Evolutionary conservation across 306 rosid genomes (phyloP).

Genomic region (Macrotyloma uniflorum): DNA sequence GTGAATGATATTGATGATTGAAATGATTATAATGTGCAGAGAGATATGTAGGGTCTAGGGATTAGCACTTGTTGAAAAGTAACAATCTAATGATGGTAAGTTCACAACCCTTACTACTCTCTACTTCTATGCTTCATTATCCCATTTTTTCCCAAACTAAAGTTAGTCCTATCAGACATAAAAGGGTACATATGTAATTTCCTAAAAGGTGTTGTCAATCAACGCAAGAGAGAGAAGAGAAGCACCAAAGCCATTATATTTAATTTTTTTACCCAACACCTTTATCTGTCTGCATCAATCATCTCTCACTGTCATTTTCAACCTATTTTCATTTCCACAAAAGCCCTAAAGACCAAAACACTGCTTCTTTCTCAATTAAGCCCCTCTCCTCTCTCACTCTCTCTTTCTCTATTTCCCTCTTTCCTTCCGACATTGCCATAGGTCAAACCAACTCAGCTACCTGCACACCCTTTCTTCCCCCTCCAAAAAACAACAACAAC

Average conservation of each 20-base stretch:
- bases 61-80: slow-evolving; percentile 38
- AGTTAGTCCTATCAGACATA: slow-evolving; percentile 30
- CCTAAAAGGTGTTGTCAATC: slow-evolving; percentile 65
- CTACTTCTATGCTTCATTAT: slow-evolving; percentile 19
- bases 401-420: slow-evolving; percentile 8
- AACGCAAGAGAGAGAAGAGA: slow-evolving; percentile 52
- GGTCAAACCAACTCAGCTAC: slow-evolving; percentile 27
- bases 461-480: slow-evolving; percentile 9
- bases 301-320: slow-evolving; percentile 58
- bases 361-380: slow-evolving; percentile 42
- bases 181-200: slow-evolving; percentile 59
- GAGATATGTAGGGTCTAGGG: slow-evolving; percentile 42
- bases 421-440: slow-evolving; percentile 18
- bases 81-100: slow-evolving; percentile 35
- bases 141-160: slow-evolving; percentile 9
- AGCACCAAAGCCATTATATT: slow-evolving; percentile 22
- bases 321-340: slow-evolving; percentile 57
- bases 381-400: slow-evolving; percentile 18
- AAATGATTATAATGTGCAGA: slow-evolving; percentile 39
- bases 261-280: slow-evolving; percentile 22
- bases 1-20: slow-evolving; percentile 43
- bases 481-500: neutral
- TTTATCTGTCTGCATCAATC: slow-evolving; percentile 68
- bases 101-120: neutral
- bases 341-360: slow-evolving; percentile 50